Percentiles rank a stretch among this genome's conserved stretches.
phyloP scores from a whole-genome alignment of 2,329 filamentous ascomycete genomes.

The Sporothrix protearum region DNA sequence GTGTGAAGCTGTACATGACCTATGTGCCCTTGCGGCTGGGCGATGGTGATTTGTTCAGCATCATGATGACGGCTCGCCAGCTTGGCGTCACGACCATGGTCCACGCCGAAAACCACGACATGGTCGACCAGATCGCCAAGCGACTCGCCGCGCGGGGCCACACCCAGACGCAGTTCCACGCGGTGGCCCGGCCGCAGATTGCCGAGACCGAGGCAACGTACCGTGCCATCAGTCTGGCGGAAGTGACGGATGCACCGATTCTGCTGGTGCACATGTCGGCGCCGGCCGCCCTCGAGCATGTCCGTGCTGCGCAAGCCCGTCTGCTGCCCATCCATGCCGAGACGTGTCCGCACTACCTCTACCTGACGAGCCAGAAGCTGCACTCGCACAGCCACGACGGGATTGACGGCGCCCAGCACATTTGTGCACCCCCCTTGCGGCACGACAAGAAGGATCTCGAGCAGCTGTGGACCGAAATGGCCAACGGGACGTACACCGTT shows the following conservation, averaged over 20 bases:
- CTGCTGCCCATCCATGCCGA: slow-evolving; percentile 53
- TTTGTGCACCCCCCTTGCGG: slow-evolving; percentile 52
- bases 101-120: slow-evolving; percentile 65
- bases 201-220: slow-evolving; percentile 49
- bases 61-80: slow-evolving; percentile 46
- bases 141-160: slow-evolving; percentile 32
- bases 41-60: slow-evolving; percentile 49
- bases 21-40: slow-evolving; percentile 48
- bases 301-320: slow-evolving; percentile 48
- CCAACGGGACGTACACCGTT: slow-evolving; percentile 52
- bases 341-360: slow-evolving; percentile 57
- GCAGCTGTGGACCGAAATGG: slow-evolving; percentile 49
- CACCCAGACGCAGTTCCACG: slow-evolving; percentile 44
- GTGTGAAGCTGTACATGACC: slow-evolving; percentile 52
- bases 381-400: slow-evolving; percentile 28
- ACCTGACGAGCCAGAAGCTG: slow-evolving; percentile 43
- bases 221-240: slow-evolving; percentile 48
- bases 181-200: slow-evolving; percentile 43
- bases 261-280: slow-evolving; percentile 53
- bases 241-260: slow-evolving; percentile 50
- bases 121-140: slow-evolving; percentile 34
- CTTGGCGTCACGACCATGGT: slow-evolving; percentile 54
- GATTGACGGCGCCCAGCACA: slow-evolving; percentile 45
- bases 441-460: slow-evolving; percentile 43
- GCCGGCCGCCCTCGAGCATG: slow-evolving; percentile 45